Base-by-base conservation (phyloP, 2,329 filamentous ascomycete species). In the Sphaerulina vaccinii region DNA sequence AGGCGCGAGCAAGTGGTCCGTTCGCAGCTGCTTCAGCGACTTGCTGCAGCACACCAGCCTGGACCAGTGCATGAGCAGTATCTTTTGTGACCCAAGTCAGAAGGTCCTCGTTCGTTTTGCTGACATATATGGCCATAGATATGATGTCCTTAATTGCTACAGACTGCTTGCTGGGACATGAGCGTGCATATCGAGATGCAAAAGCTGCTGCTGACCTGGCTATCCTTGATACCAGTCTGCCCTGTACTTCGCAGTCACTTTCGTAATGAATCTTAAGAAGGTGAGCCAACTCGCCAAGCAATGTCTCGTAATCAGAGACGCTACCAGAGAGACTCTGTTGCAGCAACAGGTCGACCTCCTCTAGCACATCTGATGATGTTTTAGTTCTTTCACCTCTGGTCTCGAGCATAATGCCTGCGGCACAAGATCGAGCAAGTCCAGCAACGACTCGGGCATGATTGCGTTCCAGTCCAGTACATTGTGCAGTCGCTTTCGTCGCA, bases 51-150 rank as follows among this genome's bases (percentile, higher is more conserved):
- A 78, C 73, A 2, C 81, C 82, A 33, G 81, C 76, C 21, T 80
- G 77, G 4, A 87, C 74, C 61, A 86, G 75, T 47, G 78, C 78
- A 13, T 79, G 77, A 50, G 85, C 79, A n/a, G 88, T 80, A 13
- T 79, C 76, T 43, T 77, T 73, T 5, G 87, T 75, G 33, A 65
- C 48, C 65, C 65, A 68, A 5, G 54, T 54, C 15, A 55, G 27
- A 3, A 62, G 21, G 3, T 59, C 53, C 10, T 66, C 62, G 21
- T 54, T 46, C 8, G 53, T 50, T 27, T 49, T 58, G 37, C 54
- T 57, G 8, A 23, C 19, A 10, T 51, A 33, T 1, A 67, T 21
- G 2, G 61, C 62, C 15, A 23, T 24, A 13, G 57, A 42, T 5
- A 67, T 46, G 32, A 68, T 60, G 9, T 52, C 36, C n/a, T 49